A percentile compares a stretch with the other conserved stretches of the same genome.
Evolutionary conservation across 257 asterid genomes (phyloP).

Genomic region (Solanum arcanum): DNA sequence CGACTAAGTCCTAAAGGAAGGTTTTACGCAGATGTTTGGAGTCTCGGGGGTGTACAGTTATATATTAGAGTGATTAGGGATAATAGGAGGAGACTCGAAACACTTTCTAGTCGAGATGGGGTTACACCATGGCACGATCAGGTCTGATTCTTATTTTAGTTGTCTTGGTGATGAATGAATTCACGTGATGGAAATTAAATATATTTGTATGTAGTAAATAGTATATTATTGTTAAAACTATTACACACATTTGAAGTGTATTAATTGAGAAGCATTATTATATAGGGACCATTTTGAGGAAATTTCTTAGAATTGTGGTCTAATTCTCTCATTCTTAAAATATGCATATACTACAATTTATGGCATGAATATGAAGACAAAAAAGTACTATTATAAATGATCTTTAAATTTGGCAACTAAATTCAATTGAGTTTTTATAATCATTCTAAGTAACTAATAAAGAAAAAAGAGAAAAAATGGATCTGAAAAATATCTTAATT

Average conservation of each 20-base stretch:
- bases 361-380: background rate
- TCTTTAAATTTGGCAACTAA: background rate
- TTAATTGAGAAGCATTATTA: background rate
- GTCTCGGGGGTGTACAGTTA: background rate
- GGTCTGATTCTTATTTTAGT: too few species aligned
- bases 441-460: background rate
- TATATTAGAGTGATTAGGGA: background rate
- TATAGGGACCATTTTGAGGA: background rate
- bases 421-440: background rate
- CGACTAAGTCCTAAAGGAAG: background rate
- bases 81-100: background rate
- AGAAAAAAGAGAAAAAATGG: too few species aligned
- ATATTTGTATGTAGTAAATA: background rate
- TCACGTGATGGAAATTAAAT: too few species aligned
- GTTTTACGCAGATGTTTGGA: background rate
- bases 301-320: background rate
- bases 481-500: too few species aligned
- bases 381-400: background rate
- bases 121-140: background rate
- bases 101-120: background rate
- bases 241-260: background rate
- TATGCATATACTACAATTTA: background rate
- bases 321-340: background rate
- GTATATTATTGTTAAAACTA: background rate
- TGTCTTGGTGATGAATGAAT: background rate